phyloP scores from a whole-genome alignment of 2,329 filamentous ascomycete species.

The Sordariomycetes sp. region DNA sequence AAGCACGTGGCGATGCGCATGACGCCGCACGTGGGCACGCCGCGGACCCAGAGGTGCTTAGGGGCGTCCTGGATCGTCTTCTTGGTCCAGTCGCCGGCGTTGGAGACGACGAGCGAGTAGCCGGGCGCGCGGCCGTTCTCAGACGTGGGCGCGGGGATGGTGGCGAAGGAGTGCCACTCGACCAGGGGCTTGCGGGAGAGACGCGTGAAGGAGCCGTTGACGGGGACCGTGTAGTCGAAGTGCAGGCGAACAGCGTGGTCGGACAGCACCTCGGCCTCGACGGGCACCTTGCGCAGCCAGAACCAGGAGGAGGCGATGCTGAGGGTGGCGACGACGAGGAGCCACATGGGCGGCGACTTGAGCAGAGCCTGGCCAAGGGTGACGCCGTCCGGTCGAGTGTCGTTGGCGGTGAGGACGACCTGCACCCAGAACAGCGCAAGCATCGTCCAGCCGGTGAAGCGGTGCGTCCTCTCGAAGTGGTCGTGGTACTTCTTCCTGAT shows the following conservation, averaged over 20 bases:
- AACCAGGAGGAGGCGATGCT: conserved; percentile 67
- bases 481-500: conserved; percentile 58
- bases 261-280: conserved; percentile 60
- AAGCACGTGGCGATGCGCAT: conserved; percentile 60
- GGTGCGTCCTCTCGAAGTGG: conserved; percentile 61
- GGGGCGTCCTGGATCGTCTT: conserved; percentile 54
- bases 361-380: conserved; percentile 26
- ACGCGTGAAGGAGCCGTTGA: conserved; percentile 36
- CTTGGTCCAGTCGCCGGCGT: conserved; percentile 67
- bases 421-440: conserved; percentile 58
- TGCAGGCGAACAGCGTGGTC: conserved; percentile 63
- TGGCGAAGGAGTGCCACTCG: conserved; percentile 72
- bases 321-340: conserved; percentile 53
- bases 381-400: conserved; percentile 21
- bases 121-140: conserved; percentile 11
- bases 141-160: conserved; percentile 49
- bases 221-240: conserved; percentile 54
- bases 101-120: conserved; percentile 62
- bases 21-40: conserved; percentile 58
- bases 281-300: conserved; percentile 56
- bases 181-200: conserved; percentile 53
- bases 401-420: conserved; percentile 43
- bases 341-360: conserved; percentile 49
- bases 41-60: conserved; percentile 56
- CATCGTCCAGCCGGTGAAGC: conserved; percentile 63